A percentile compares a stretch with the other conserved stretches of the same genome.
phyloP scores from a whole-genome alignment of 352 stramenopile genomes.

The Aphanomyces invadans region DNA sequence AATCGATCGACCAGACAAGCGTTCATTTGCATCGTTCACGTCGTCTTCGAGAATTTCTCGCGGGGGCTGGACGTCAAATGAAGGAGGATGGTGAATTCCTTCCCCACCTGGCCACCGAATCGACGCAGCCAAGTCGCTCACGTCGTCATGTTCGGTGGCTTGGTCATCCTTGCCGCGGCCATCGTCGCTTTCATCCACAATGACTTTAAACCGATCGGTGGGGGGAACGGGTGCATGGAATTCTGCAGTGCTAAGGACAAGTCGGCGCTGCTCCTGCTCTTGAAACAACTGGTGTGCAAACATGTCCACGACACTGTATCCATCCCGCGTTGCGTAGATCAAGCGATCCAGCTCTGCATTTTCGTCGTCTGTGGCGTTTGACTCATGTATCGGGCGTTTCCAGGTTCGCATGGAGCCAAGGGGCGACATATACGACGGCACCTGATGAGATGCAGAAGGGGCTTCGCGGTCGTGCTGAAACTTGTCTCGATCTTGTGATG shows the following conservation, averaged over 20 bases:
- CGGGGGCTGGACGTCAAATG: too few relatives aligned
- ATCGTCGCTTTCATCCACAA: not conserved
- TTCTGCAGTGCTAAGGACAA: not conserved
- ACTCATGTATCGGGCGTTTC: not conserved
- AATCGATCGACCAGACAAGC: not conserved
- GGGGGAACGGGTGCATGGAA: too few relatives aligned
- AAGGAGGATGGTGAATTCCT: too few relatives aligned
- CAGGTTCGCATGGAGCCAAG: not conserved
- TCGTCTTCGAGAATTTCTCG: too few relatives aligned
- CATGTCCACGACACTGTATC: slow-evolving; percentile 23
- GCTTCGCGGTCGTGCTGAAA: too few relatives aligned
- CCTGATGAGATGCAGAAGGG: too few relatives aligned
- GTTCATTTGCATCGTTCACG: not conserved
- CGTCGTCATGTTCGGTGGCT: not conserved
- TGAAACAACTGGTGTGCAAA: slow-evolving; percentile 12
- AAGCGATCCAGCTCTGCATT: slow-evolving; percentile 6
- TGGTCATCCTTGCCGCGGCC: not conserved
- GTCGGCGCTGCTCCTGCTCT: not conserved
- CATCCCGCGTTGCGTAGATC: not conserved
- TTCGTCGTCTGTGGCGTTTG: slow-evolving; percentile 2
- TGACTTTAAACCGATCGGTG: not conserved
- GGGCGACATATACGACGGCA: too few relatives aligned
- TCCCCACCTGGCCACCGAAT: not conserved
- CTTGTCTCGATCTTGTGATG: too few relatives aligned
- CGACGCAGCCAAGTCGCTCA: not conserved